A percentile compares a stretch with the other conserved stretches of the same genome.
These are phyloP conservation scores for Viridothelium virens DNA, from an alignment of 495 filamentous ascomycete genomes.

Conservation along the genomic window DNA sequence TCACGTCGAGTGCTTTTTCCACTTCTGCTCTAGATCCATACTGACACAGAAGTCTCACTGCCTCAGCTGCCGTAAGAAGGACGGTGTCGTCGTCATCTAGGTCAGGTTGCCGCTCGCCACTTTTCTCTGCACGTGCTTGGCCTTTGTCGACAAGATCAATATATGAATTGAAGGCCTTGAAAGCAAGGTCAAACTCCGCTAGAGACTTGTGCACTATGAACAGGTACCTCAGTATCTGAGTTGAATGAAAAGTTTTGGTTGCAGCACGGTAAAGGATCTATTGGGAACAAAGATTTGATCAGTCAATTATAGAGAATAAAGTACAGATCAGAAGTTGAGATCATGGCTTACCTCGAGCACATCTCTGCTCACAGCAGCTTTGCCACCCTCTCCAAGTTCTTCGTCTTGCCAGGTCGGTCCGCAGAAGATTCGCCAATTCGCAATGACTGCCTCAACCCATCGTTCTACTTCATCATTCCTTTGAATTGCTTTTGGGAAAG, in stretches of 20 bases:
- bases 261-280: conserved; percentile 79
- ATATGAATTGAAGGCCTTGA: conserved; percentile 83
- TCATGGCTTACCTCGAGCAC: conserved; percentile 57
- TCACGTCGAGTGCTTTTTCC: conserved; percentile 66
- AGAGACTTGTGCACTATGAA: conserved; percentile 80
- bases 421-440: conserved; percentile 75
- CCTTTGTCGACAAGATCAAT: conserved; percentile 73
- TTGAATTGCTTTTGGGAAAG: conserved; percentile 76
- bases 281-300: neutral
- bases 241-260: conserved; percentile 89
- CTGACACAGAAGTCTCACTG: conserved; percentile 69
- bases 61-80: conserved; percentile 66
- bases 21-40: conserved; percentile 67
- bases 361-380: conserved; percentile 58
- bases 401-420: conserved; percentile 65
- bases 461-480: conserved; percentile 64
- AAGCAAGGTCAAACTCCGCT: conserved; percentile 80
- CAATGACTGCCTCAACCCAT: conserved; percentile 71
- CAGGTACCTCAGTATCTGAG: conserved; percentile 72
- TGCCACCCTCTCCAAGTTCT: conserved; percentile 71
- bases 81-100: conserved; percentile 70
- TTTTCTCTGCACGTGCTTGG: conserved; percentile 71
- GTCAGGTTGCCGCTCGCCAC: conserved; percentile 59
- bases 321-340: neutral
- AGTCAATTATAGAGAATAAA: neutral